Evolutionary conservation across 495 filamentous ascomycete species (phyloP).

Genomic region (Trichoderma virens): DNA sequence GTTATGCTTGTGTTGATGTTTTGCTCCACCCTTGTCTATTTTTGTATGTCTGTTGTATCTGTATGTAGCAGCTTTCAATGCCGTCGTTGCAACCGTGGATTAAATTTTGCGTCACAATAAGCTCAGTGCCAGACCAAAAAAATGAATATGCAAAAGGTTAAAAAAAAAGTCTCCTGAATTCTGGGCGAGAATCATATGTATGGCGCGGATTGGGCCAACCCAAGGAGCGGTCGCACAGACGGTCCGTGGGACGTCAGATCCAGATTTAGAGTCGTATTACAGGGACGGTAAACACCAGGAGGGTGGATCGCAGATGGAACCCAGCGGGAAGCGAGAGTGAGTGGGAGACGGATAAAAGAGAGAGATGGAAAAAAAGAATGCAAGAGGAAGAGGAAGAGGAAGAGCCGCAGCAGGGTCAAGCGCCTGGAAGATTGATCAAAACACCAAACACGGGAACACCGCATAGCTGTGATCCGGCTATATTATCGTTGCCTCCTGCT

Average conservation of each 20-base stretch:
- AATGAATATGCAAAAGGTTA: not conserved
- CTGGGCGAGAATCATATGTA: not conserved
- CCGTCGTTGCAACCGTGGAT: too few relatives aligned
- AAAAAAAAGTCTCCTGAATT: not conserved
- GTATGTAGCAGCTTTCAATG: too few relatives aligned
- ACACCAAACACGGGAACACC: too few relatives aligned
- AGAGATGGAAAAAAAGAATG: not conserved
- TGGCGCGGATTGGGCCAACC: not conserved
- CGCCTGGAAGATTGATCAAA: not conserved
- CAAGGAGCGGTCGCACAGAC: constrained; percentile 5
- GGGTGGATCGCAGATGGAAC: constrained; percentile 1
- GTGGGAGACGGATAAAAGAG: not conserved
- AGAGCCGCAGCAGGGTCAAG: not conserved
- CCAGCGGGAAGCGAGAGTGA: not conserved
- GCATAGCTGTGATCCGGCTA: too few relatives aligned
- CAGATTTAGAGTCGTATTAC: not conserved
- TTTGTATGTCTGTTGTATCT: too few relatives aligned
- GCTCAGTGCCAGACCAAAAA: too few relatives aligned
- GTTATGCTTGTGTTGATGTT: too few relatives aligned
- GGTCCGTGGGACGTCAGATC: not conserved
- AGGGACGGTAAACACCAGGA: not conserved
- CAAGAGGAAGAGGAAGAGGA: not conserved
- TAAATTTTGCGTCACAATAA: too few relatives aligned
- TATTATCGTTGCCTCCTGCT: too few relatives aligned
- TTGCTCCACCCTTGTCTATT: not conserved